These are phyloP conservation scores for Fragaria iinumae DNA, from an alignment of 306 rosid species.

Conservation along the genomic window DNA sequence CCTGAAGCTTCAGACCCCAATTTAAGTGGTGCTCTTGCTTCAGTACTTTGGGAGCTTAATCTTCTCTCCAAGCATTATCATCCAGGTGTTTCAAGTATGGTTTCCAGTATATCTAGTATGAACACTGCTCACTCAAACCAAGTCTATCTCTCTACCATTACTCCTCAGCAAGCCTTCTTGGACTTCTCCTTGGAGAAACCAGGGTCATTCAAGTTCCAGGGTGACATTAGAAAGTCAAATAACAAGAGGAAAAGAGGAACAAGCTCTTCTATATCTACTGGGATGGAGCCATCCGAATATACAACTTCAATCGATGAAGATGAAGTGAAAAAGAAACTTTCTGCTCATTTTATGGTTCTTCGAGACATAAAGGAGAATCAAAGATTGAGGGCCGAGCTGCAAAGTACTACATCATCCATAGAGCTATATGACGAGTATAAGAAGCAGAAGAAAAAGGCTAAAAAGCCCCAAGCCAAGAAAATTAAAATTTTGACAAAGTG, in stretches of 20 bases:
- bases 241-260: conserved; percentile 53
- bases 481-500: not conserved
- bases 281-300: conserved; percentile 26
- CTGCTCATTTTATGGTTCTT: conserved; percentile 61
- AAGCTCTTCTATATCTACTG: conserved; percentile 30
- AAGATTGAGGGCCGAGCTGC: conserved; percentile 67
- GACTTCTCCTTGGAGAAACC: conserved; percentile 60
- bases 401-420: conserved; percentile 41
- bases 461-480: conserved; percentile 23
- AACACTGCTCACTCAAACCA: conserved; percentile 52
- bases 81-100: conserved; percentile 66
- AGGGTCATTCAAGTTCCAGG: conserved; percentile 48
- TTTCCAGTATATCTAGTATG: conserved; percentile 62
- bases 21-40: conserved; percentile 94
- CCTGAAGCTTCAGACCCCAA: conserved; percentile 82
- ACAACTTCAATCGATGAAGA: conserved; percentile 45
- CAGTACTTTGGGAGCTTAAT: conserved; percentile 92
- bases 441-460: conserved; percentile 47
- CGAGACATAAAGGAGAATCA: conserved; percentile 71
- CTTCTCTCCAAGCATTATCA: conserved; percentile 78
- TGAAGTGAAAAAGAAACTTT: conserved; percentile 52
- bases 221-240: conserved; percentile 31
- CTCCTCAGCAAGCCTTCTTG: conserved; percentile 76
- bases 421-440: conserved; percentile 66
- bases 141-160: conserved; percentile 45